phyloP scores from a whole-genome alignment of 139 green algal species.

The Coelastrella sp. region DNA sequence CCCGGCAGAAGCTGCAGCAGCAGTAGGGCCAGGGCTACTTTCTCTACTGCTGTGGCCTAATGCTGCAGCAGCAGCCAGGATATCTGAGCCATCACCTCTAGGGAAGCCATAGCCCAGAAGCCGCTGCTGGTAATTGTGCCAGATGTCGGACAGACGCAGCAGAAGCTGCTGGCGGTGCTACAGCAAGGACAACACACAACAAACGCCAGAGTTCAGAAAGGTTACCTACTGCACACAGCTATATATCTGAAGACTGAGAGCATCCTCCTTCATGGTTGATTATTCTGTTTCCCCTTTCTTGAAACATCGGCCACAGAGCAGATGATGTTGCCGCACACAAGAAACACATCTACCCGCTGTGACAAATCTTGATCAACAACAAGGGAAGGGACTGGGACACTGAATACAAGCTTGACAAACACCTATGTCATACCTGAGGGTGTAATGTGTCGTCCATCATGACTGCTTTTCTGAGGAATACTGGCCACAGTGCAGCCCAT shows the following conservation, averaged over 20 bases:
- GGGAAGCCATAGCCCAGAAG: neutral
- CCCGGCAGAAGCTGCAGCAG: neutral
- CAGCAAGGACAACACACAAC: neutral
- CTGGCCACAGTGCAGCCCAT: constrained; percentile 24
- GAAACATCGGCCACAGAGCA: too few relatives aligned
- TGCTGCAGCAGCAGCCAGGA: neutral
- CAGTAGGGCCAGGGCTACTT: neutral
- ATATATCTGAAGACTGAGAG: neutral
- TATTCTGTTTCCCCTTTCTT: too few relatives aligned
- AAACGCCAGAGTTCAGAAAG: neutral
- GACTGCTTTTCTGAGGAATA: neutral
- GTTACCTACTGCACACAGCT: neutral
- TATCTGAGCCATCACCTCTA: neutral
- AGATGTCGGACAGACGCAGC: neutral
- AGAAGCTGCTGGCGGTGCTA: constrained; percentile 17
- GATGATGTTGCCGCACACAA: too few relatives aligned
- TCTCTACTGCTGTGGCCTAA: neutral
- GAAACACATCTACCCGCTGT: too few relatives aligned
- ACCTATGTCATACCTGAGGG: neutral
- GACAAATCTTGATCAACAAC: too few relatives aligned
- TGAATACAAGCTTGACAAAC: neutral
- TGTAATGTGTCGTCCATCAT: neutral
- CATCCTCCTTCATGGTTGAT: too few relatives aligned
- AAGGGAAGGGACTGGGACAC: too few relatives aligned
- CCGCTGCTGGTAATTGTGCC: constrained; percentile 24